Base-by-base conservation (phyloP, 352 stramenopile genomes). In the Phytophthora europaea region DNA sequence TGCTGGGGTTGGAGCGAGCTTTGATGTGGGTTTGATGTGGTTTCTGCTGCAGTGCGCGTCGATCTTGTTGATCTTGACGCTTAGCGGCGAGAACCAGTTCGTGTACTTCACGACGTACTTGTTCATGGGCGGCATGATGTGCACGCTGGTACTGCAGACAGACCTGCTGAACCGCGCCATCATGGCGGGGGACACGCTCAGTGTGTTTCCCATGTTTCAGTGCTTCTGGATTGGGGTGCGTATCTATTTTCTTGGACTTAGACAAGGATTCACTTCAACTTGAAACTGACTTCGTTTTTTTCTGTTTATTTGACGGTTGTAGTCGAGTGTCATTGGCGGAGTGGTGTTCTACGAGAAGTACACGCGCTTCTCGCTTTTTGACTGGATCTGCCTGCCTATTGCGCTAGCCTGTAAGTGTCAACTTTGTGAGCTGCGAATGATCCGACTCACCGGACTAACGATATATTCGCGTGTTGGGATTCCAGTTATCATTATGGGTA, bases 261-360 rank as follows among this genome's bases (percentile, higher is more conserved):
- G 13, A 53, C 26, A 10, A 40, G 26, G 43, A 18, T 47, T 48
- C 16, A 18, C 47, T 61, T 55, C 20, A 33, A 61, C 13, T 16
- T 51, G 9, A 38, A 45, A 59, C 57, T 78, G 50, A 80, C 54
- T 45, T 34, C 22, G 33, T 58, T 28, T 48, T 20, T 31, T 53
- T 48, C 28, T 65, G 15, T 72, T 16, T 71, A 22, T 65, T n/a
- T 23, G 18, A n/a, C 58, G 9, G 38, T 10, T 66, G 1, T 65
- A 94, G 88, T 96, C 87, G 13, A 95, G 89, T 72, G 87, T 94
- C 47, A 83, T 96, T 60, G 87, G 89, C 9, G 89, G 89, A 16
- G 87, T 96, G 18, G 87, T 96, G 18, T 96, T 94, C 61, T 96
- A 96, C 72, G 79, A 92, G 65, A 96, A 96, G 82, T 96, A 94